Evolutionary conservation across 2,329 filamentous ascomycete species (phyloP), one percentile per base, ranked within the genome.

Genomic region (Fusarium compactum): DNA sequence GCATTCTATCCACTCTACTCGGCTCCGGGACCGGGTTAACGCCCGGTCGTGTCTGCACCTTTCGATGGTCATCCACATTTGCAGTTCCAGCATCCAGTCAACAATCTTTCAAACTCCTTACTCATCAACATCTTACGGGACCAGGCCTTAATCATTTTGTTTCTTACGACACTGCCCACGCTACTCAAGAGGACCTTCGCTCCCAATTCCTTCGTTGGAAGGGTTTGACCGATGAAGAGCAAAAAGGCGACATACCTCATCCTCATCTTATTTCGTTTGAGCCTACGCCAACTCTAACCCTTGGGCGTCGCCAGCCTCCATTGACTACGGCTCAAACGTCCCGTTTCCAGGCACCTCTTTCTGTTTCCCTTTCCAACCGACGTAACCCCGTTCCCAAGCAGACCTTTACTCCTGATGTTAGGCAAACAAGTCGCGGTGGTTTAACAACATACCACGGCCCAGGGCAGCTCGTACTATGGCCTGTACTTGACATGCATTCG

Each of bases 401-500:
- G 62, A 78, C 32, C 52, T 83, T 80, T 72, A 69, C 78, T 27
- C 92, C 91, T 5, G 83, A 87, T n/a, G 89, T 96, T 73, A 80
- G 88, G 45, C 86, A 90, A 74, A 91, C 93, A 16, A 87, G 90
- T n/a, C 90, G 96, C 58, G 96, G 96, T 66, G 96, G 96, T 0
- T 90, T 97, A 71, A 95, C 93, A 0, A 98, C 96, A 5, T 98
- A 97, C 82, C 96, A 99, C 78, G 96, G 95, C 0, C 96, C 95
- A 0, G 95, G 95, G 0, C 96, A 99, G 79, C 82, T 97, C 51
- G 92, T 98, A 38, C 89, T 95, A n/a, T 99, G 97, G 84, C 94
- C 95, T 5, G 89, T 98, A 53, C 79, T 97, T n/a, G 94, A 97
- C 79, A 86, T 98, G 60, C 89, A 88, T 58, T 85, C 87, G 9